Evolutionary conservation across 495 filamentous ascomycete genomes (phyloP).

Genomic region (Lophium mytilinum): DNA sequence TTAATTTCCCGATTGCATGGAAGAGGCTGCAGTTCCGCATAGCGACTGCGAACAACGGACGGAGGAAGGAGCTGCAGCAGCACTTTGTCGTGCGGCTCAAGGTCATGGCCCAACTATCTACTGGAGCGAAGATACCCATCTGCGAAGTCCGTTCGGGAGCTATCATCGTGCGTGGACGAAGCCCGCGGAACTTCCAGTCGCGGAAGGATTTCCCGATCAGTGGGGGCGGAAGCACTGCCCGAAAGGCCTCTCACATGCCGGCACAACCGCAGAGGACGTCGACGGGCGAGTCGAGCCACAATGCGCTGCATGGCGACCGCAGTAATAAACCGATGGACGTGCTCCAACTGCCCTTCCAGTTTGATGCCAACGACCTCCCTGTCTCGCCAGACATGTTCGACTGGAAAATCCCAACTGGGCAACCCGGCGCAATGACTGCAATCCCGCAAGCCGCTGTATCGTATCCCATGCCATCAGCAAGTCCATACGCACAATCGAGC

Average conservation of each 20-base stretch:
- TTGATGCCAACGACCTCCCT: slow-evolving; percentile 35
- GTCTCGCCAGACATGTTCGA: slow-evolving; percentile 32
- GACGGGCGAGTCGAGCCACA: slow-evolving; percentile 38
- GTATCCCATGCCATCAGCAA: slow-evolving; percentile 11
- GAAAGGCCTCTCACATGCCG: slow-evolving; percentile 30
- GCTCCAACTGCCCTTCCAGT: slow-evolving; percentile 24
- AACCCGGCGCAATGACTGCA: slow-evolving; percentile 26
- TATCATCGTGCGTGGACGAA: slow-evolving; percentile 61
- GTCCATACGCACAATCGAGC: slow-evolving; percentile 45
- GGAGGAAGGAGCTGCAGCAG: slow-evolving; percentile 61
- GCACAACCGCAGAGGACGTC: slow-evolving; percentile 40
- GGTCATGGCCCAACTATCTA: slow-evolving; percentile 50
- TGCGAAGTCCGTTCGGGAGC: slow-evolving; percentile 57
- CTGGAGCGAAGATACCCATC: slow-evolving; percentile 48
- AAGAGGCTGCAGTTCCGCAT: slow-evolving; percentile 88
- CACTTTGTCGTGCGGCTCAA: slow-evolving; percentile 62
- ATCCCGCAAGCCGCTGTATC: slow-evolving; percentile 25
- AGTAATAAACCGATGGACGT: slow-evolving; percentile 31
- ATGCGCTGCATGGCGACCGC: slow-evolving; percentile 4
- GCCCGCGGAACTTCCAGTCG: slow-evolving; percentile 61
- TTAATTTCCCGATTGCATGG: slow-evolving; percentile 81
- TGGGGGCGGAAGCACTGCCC: slow-evolving; percentile 31
- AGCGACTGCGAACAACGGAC: slow-evolving; percentile 79
- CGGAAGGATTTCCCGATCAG: slow-evolving; percentile 58
- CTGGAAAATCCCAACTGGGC: slow-evolving; percentile 26